Conservation (phyloP, 2,329 filamentous ascomycete species). For the Ustilaginoidea virens region DNA sequence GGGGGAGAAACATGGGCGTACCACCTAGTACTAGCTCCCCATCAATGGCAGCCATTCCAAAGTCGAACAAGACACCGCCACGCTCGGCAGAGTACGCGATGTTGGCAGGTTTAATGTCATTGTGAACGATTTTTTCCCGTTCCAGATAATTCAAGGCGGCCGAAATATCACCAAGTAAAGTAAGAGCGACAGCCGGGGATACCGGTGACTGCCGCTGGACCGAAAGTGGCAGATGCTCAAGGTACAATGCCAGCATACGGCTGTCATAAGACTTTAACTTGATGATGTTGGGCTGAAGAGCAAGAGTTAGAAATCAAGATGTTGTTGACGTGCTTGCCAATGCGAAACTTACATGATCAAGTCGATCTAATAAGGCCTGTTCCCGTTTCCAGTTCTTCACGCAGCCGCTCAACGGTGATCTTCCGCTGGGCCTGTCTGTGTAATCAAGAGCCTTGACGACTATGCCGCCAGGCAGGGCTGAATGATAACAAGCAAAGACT, state of each 20-base stretch:
- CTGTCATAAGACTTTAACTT: not conserved
- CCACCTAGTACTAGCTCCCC: not conserved
- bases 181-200: not conserved
- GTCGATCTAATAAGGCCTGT: not conserved
- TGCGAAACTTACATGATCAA: not conserved
- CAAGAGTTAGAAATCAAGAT: too few relatives aligned
- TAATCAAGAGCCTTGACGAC: not conserved
- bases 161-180: slow-evolving; percentile 8
- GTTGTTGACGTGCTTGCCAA: too few relatives aligned
- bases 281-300: not conserved
- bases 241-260: not conserved
- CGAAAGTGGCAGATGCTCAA: not conserved
- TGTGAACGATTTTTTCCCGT: slow-evolving; percentile 4
- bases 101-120: slow-evolving; percentile 8
- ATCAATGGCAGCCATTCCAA: slow-evolving; percentile 2
- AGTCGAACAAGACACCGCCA: slow-evolving; percentile 6
- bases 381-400: not conserved
- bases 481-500: not conserved
- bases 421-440: too few relatives aligned
- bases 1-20: not conserved
- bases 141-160: slow-evolving; percentile 6
- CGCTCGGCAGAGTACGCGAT: slow-evolving; percentile 6
- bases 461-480: not conserved
- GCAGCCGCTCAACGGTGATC: not conserved
- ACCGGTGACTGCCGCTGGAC: not conserved